These are phyloP conservation scores for Byssochlamys sp. DNA, from an alignment of 2,329 filamentous ascomycete genomes.

Conservation along the genomic window DNA sequence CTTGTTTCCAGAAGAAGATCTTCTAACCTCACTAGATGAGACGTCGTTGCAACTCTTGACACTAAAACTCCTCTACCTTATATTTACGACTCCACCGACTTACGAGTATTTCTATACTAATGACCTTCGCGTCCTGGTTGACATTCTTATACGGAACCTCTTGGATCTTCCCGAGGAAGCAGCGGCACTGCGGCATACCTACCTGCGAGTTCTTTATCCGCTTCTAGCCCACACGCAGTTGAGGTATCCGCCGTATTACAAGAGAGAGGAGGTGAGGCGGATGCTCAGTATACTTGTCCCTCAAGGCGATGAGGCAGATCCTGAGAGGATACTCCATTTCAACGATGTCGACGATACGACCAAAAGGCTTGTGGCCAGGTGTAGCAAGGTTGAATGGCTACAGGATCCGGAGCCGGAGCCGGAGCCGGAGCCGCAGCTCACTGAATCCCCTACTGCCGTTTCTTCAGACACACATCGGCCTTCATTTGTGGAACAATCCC, in stretches of 20 bases:
- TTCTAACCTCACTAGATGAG: slow-evolving; percentile 47
- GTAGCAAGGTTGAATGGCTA: slow-evolving; percentile 39
- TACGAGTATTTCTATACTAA: slow-evolving; percentile 99
- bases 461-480: slow-evolving; percentile 4
- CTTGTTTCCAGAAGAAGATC: neutral
- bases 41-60: slow-evolving; percentile 93
- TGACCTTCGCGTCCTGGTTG: slow-evolving; percentile 82
- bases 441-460: slow-evolving; percentile 1
- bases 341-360: slow-evolving; percentile 43
- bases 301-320: slow-evolving; percentile 40
- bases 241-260: slow-evolving; percentile 78
- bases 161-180: slow-evolving; percentile 83
- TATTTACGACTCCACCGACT: slow-evolving; percentile 84
- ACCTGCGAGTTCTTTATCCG: slow-evolving; percentile 83
- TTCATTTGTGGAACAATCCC: slow-evolving; percentile 8
- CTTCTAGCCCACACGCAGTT: slow-evolving; percentile 86
- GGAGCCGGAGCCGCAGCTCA: slow-evolving; percentile 12
- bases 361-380: slow-evolving; percentile 37
- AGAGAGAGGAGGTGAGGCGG: slow-evolving; percentile 70
- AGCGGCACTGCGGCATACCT: slow-evolving; percentile 70
- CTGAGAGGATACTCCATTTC: slow-evolving; percentile 40
- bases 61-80: slow-evolving; percentile 83
- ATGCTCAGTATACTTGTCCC: slow-evolving; percentile 64
- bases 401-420: slow-evolving; percentile 23
- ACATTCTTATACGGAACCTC: slow-evolving; percentile 94